Conservation (phyloP, 1,284 basidiomycete genomes). For the Singerocomus inundabilis region DNA sequence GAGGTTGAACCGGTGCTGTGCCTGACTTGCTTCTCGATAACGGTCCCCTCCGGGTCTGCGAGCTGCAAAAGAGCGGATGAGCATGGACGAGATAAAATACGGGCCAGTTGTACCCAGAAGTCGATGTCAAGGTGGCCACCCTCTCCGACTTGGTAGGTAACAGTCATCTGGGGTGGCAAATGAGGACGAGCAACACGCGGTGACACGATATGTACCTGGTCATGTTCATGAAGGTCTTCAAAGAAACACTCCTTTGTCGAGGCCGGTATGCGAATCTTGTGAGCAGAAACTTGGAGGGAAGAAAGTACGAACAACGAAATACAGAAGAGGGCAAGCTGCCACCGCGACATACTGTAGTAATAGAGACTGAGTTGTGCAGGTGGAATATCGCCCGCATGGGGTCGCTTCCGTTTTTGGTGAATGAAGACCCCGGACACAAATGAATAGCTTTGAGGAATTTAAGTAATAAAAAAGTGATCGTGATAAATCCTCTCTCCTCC, state of each 20-base stretch:
- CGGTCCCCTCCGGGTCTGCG: slow-evolving; percentile 66
- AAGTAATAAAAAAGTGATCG: slow-evolving; percentile 21
- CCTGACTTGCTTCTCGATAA: slow-evolving; percentile 78
- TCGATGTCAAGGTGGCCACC: slow-evolving; percentile 97
- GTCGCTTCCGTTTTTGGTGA: slow-evolving; percentile 12
- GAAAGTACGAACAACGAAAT: slow-evolving; percentile 44
- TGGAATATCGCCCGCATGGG: no score
- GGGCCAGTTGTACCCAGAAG: slow-evolving; percentile 70
- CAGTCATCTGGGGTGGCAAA: slow-evolving; percentile 78
- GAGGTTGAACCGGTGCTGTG: slow-evolving; percentile 89
- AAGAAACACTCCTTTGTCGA: slow-evolving; percentile 96
- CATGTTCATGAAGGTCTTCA: slow-evolving; percentile 92
- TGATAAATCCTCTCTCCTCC: slow-evolving; percentile 34
- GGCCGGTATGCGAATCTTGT: slow-evolving; percentile 72
- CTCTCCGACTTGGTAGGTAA: slow-evolving; percentile 97
- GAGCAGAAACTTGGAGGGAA: slow-evolving; percentile 49
- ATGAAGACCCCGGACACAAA: slow-evolving; percentile 29
- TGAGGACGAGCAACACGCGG: slow-evolving; percentile 6
- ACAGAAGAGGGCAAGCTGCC: slow-evolving; percentile 31
- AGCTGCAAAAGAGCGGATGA: slow-evolving; percentile 49
- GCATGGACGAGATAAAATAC: background rate
- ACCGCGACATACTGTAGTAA: slow-evolving; percentile 21
- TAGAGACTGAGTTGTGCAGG: no score
- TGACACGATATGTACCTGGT: slow-evolving; percentile 62
- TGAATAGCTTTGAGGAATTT: slow-evolving; percentile 11